Evolutionary conservation across 345 rosid genomes (phyloP), one percentile per base, ranked within the genome.

Genomic region (Salix arbutifolia): DNA sequence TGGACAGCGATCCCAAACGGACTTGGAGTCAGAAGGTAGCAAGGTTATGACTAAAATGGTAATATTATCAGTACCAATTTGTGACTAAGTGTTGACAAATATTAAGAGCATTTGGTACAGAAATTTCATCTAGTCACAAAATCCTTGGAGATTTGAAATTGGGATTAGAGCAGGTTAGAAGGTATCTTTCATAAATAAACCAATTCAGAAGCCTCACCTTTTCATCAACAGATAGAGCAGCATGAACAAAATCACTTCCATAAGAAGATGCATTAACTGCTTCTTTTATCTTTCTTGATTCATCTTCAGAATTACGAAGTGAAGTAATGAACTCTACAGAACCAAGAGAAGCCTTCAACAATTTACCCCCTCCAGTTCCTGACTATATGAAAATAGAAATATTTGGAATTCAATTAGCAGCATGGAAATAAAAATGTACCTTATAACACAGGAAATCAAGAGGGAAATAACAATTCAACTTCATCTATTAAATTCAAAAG

Each of bases 271-370:
- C 83, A 60, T 76, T 79, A 64, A 93, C 98, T 50, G 99, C 99
- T 77, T 88, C 92, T 84, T 84, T 89, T 75, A 96, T 91, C 86
- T 85, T 87, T 78, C 75, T 84, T 56, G 93, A 90, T 78, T 93
- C 91, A 77, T 85, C 90, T 83, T 93, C 94, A 25, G 98, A 89
- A 80, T 88, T 85, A 76, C 86, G 87, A 48, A 84, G 88, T 52
- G 99, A 93, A 79, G 98, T 89, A 61, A 96, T 88, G 77, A 96
- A 96, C 70, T 96, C 99, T 40, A 96, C 83, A 35, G 99, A 96
- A 74, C 99, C 99, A 82, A 96, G 97, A 44, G 96, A 90, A 35
- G 98, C 99, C 84, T 85, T 88, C 83, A 88, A 82, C 79, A 75
- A 67, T 84, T 84, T 90, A 74, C 77, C 74, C 64, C 70, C 86